phyloP scores from a whole-genome alignment of 2,329 filamentous ascomycete genomes.

The Proliferodiscus dingleyae region DNA sequence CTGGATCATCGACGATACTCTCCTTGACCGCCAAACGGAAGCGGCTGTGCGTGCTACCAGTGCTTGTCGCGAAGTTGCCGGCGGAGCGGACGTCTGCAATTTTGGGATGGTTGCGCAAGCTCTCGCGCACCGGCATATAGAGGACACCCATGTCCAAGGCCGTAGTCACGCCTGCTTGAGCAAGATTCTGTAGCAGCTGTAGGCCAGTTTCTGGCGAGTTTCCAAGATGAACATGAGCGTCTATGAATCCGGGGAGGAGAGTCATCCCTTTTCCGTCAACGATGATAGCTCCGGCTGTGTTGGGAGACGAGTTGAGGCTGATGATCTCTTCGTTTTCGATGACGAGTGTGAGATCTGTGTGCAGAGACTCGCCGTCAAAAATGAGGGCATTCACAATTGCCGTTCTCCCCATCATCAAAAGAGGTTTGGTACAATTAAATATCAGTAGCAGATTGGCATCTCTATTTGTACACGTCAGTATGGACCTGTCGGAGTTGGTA shows the following conservation, averaged over 20 bases:
- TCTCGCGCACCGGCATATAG: neutral
- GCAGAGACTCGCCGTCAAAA: constrained; percentile 6
- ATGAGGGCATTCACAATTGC: constrained; percentile 7
- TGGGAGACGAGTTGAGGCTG: no score
- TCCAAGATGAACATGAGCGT: constrained; percentile 10
- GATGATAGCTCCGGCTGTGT: neutral
- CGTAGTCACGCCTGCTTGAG: constrained; percentile 8
- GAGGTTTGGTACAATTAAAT: no score
- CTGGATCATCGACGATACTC: neutral
- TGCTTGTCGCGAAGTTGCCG: constrained; percentile 2
- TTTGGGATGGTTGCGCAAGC: neutral
- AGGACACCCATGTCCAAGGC: constrained; percentile 11
- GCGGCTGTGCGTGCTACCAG: constrained; percentile 2
- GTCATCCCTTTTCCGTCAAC: constrained; percentile 1
- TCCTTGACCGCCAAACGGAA: neutral
- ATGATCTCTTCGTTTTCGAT: constrained; percentile 8
- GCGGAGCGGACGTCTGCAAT: constrained; percentile 3
- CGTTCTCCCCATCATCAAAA: no score
- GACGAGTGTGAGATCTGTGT: neutral
- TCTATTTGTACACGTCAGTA: no score
- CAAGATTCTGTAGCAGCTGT: neutral
- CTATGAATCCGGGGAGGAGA: constrained; percentile 13
- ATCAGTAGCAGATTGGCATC: no score
- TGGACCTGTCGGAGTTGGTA: no score
- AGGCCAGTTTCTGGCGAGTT: no score